Evolutionary conservation across 345 rosid genomes (phyloP).

Genomic region (Schrenkiella parvula): DNA sequence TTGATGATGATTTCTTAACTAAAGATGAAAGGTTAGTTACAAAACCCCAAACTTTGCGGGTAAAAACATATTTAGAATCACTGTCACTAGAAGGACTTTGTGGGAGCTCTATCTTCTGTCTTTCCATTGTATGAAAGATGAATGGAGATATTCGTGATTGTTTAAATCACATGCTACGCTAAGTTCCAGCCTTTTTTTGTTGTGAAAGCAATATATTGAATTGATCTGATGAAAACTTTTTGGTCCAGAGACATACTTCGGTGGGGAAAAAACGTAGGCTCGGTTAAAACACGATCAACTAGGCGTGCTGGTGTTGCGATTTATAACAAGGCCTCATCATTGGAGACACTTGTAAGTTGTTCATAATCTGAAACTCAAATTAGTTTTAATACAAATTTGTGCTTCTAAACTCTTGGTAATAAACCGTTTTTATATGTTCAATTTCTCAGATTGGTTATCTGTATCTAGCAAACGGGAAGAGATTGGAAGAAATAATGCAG

Average conservation of each 20-base stretch:
- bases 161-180: slow-evolving; percentile 1
- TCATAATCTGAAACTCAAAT: neutral
- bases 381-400: neutral
- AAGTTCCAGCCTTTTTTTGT: neutral
- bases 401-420: neutral
- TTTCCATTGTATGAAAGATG: neutral
- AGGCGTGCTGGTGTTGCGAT: slow-evolving; percentile 66
- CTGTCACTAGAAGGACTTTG: neutral
- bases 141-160: neutral
- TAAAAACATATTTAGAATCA: neutral
- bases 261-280: slow-evolving; percentile 67
- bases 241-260: slow-evolving; percentile 36
- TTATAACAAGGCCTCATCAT: slow-evolving; percentile 68
- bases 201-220: neutral
- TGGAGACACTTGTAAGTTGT: slow-evolving; percentile 59
- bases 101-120: neutral
- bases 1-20: slow-evolving; percentile 55
- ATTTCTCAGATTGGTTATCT: slow-evolving; percentile 65
- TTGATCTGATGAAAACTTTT: neutral
- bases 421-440: neutral
- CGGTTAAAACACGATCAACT: slow-evolving; percentile 54
- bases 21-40: slow-evolving; percentile 67
- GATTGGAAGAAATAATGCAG: slow-evolving; percentile 77
- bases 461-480: slow-evolving; percentile 61
- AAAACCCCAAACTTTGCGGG: neutral